These are phyloP conservation scores for Mycena kentingensis DNA, from an alignment of 768 basidiomycete species.

Conservation along the genomic window DNA sequence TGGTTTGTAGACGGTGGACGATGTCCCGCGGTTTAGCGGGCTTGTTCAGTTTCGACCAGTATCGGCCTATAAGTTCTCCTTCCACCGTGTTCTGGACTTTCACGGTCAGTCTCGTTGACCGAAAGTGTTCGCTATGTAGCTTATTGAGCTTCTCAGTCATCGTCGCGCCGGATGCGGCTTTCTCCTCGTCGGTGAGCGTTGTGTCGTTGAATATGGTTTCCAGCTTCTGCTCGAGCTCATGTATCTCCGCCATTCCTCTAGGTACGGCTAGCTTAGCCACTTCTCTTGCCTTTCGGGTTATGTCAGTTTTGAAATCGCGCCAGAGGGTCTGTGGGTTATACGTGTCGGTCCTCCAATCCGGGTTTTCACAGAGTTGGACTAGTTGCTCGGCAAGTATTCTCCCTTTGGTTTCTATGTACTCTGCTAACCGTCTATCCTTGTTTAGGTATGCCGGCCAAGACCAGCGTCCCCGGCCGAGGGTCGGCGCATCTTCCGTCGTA, in stretches of 20 bases:
- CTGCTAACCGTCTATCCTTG: slow-evolving; percentile 16
- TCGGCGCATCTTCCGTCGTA: slow-evolving; percentile 23
- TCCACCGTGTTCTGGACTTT: not conserved
- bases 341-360: not conserved
- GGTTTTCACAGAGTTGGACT: too few species aligned
- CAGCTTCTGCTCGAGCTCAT: not conserved
- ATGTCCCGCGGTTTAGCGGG: not conserved
- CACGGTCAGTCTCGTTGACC: not conserved
- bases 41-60: slow-evolving; percentile 2
- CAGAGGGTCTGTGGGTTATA: not conserved
- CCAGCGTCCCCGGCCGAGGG: slow-evolving; percentile 36
- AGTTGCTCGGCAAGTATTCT: not conserved
- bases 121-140: not conserved
- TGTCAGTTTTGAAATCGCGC: not conserved
- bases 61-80: not conserved
- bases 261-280: not conserved
- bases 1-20: not conserved
- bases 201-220: not conserved
- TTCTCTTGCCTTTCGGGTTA: not conserved
- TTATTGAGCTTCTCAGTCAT: not conserved
- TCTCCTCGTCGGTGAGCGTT: not conserved
- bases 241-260: not conserved
- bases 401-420: not conserved
- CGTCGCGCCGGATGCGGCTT: not conserved
- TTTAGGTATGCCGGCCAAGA: slow-evolving; percentile 24